Base-by-base conservation (phyloP, 2,329 filamentous ascomycete genomes). In the Mollisia scopiformis region DNA sequence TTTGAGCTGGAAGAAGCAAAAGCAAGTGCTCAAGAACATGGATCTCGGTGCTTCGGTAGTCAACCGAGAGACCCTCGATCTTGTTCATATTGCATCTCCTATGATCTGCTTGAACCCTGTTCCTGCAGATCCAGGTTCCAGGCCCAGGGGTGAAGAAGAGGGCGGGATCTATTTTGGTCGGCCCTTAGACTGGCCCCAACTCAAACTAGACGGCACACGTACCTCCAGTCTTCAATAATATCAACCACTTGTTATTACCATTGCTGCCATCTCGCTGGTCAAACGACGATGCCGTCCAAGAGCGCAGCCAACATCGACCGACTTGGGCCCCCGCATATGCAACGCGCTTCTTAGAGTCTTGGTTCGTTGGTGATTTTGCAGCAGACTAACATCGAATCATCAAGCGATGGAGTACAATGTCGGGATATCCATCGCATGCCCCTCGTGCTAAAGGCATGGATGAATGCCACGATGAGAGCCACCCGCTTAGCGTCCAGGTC, bases 161-260 rank as follows among this genome's bases (percentile, higher is more conserved):
- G 28, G 43, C 30, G 54, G 54, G 43, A 30, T 47, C 54, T 57
- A 57, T 49, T 57, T 57, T 50, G 43, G 54, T 31, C 37, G 27
- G 7, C 28, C 30, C 49, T 51, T 19, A 47, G 37, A 39, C 27
- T 33, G 27, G 54, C 8, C 28, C 43, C 41, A 50, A 50, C 43
- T 50, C 27, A 50, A 27, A 39, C 16, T 37, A 28, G 46, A 49
- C 46, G 23, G n/a, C 46, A 49, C 46, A 30, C 41, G 16, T 21
- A 46, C 41, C 3, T 46, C 21, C 23, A 35, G 7, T 11, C 31
- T 14, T 35, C 31, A n/a, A n/a, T n/a, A n/a, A n/a, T n/a, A n/a
- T n/a, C n/a, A n/a, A n/a, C n/a, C n/a, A n/a, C n/a, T n/a, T n/a
- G n/a, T n/a, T n/a, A n/a, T n/a, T n/a, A n/a, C n/a, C n/a, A 23